These are phyloP conservation scores for Acorus gramineus DNA, from an alignment of 106 monocot species.

Conservation along the genomic window DNA sequence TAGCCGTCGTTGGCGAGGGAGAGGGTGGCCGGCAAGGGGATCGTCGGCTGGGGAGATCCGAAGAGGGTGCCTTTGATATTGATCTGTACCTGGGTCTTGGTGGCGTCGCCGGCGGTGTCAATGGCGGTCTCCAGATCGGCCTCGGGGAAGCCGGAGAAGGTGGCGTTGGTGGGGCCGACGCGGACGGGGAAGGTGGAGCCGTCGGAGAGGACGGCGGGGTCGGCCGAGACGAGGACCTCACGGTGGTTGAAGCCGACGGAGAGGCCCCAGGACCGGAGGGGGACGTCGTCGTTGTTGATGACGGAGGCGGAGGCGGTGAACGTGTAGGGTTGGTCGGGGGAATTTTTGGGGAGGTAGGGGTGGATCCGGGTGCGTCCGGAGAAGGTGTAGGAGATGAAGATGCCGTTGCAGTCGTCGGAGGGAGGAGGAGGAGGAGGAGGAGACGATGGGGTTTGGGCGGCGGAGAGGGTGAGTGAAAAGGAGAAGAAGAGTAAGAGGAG, in stretches of 20 bases:
- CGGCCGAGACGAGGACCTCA: conserved; percentile 61
- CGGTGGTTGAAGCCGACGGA: conserved; percentile 32
- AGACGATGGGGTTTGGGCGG: background rate
- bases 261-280: conserved; percentile 36
- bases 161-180: conserved; percentile 30
- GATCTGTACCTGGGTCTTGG: conserved; percentile 49
- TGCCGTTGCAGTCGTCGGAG: conserved; percentile 38
- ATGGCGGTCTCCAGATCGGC: conserved; percentile 78
- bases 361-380: conserved; percentile 18
- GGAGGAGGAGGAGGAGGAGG: background rate
- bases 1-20: conserved; percentile 43
- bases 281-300: conserved; percentile 36
- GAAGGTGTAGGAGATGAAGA: conserved; percentile 30
- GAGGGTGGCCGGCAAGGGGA: conserved; percentile 30
- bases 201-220: conserved; percentile 44
- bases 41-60: conserved; percentile 18
- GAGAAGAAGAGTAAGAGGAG: background rate
- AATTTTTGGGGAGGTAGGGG: conserved; percentile 21
- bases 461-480: background rate
- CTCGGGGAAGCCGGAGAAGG: conserved; percentile 68
- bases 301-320: conserved; percentile 34
- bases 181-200: conserved; percentile 55
- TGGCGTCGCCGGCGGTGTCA: conserved; percentile 65
- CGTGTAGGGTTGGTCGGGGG: conserved; percentile 31
- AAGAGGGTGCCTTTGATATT: conserved; percentile 52